Conservation (phyloP, 352 stramenopile genomes). For the Pythium scleroteichum region DNA sequence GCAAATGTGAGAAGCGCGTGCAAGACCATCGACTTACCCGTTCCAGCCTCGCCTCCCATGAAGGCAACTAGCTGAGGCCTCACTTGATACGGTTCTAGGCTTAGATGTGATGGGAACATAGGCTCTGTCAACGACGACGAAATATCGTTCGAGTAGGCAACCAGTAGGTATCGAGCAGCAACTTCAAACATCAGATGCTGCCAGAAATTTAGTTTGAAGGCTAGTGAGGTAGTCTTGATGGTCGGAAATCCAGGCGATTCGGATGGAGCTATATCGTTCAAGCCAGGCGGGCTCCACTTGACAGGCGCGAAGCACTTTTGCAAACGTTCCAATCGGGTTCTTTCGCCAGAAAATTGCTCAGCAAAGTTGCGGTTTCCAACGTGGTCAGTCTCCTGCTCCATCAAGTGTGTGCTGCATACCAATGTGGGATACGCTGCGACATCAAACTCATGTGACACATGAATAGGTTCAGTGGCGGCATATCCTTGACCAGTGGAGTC, state of each 20-base stretch:
- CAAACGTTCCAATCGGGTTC: no score
- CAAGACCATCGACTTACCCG: constrained; percentile 29
- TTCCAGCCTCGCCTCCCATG: constrained; percentile 27
- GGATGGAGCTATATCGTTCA: not conserved
- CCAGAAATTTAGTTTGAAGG: constrained; percentile 31
- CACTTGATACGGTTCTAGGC: constrained; percentile 4
- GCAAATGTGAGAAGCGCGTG: constrained; percentile 21
- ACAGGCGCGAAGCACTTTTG: constrained; percentile 2
- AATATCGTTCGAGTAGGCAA: constrained; percentile 21
- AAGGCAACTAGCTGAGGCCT: constrained; percentile 15
- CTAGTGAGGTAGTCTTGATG: constrained; percentile 17
- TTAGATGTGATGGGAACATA: not conserved
- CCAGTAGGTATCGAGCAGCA: constrained; percentile 25
- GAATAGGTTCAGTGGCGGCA: no score
- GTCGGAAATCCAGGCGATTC: constrained; percentile 19
- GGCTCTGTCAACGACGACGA: not conserved
- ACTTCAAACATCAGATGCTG: constrained; percentile 33
- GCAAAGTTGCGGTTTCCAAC: no score
- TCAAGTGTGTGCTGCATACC: no score
- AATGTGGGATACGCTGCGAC: no score
- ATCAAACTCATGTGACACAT: no score
- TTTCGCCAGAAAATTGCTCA: no score
- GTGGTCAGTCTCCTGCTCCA: no score
- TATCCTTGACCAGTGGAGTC: no score
- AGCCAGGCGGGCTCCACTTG: not conserved